Percentiles rank a stretch among this genome's conserved stretches.
Evolutionary conservation across 1,284 basidiomycete genomes (phyloP).

Genomic region (Cutaneotrichosporon arboriforme): DNA sequence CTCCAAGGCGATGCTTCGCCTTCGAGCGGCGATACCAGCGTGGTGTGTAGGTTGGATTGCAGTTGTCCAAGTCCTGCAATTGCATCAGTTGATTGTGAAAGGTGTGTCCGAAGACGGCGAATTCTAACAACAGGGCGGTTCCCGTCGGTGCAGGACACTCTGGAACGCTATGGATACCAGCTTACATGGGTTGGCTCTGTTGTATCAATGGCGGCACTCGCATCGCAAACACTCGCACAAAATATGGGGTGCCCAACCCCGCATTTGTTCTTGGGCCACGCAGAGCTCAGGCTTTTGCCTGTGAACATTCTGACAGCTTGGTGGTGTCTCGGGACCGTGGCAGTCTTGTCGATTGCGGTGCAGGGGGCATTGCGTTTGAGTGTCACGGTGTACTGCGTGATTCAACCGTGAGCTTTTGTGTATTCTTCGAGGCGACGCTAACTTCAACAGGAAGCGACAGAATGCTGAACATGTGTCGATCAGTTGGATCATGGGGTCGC

Average conservation of each 20-base stretch:
- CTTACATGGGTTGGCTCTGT: neutral
- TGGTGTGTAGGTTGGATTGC: conserved; percentile 66
- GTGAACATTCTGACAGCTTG: conserved; percentile 54
- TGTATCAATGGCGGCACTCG: too few relatives aligned
- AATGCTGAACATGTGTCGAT: too few relatives aligned
- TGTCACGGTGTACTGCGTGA: too few relatives aligned
- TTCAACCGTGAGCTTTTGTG: too few relatives aligned
- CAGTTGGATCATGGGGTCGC: neutral
- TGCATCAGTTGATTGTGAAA: neutral
- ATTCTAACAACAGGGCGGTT: neutral
- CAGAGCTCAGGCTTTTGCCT: conserved; percentile 1
- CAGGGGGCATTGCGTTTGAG: neutral
- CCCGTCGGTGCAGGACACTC: neutral
- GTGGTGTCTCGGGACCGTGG: conserved; percentile 7
- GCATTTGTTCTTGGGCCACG: conserved; percentile 7
- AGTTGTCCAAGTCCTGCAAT: conserved; percentile 53
- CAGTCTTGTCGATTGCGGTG: neutral
- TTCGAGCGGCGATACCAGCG: conserved; percentile 60
- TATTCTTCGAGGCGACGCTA: too few relatives aligned
- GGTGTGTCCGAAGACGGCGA: neutral
- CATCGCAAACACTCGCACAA: too few relatives aligned
- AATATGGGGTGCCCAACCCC: neutral
- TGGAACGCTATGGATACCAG: too few relatives aligned
- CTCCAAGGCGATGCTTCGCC: conserved; percentile 65
- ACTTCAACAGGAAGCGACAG: neutral